Conservation (phyloP, 495 filamentous ascomycete genomes). For the Staphylotrichum tortipilum region DNA sequence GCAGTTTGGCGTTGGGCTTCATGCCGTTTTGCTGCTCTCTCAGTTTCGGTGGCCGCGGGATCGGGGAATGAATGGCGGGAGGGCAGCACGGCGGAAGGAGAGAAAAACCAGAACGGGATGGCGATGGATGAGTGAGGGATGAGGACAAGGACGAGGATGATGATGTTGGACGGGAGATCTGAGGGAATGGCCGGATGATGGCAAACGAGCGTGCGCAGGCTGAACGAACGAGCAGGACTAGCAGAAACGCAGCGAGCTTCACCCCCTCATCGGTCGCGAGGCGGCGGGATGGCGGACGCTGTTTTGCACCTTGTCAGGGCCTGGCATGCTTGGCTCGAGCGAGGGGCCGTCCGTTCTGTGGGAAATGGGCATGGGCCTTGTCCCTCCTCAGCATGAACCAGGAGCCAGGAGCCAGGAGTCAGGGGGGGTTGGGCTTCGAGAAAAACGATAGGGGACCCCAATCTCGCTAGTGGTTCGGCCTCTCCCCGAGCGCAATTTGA, state of each 20-base stretch:
- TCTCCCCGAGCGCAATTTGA: constrained; percentile 26
- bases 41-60: too few relatives aligned
- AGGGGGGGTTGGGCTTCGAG: constrained; percentile 27
- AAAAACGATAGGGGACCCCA: constrained; percentile 30
- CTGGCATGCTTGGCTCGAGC: constrained; percentile 10
- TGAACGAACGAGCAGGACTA: constrained; percentile 5
- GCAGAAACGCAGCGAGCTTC: constrained; percentile 2
- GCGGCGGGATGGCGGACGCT: constrained; percentile 1
- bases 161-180: too few relatives aligned
- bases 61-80: too few relatives aligned
- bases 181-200: too few relatives aligned
- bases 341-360: constrained; percentile 14
- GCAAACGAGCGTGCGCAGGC: constrained; percentile 1
- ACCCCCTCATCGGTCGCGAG: constrained; percentile 2
- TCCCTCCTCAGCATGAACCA: constrained; percentile 28
- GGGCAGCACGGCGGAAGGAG: too few relatives aligned
- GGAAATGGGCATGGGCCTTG: constrained; percentile 13
- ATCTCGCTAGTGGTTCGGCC: constrained; percentile 34
- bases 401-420: too few relatives aligned
- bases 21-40: too few relatives aligned
- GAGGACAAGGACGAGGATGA: not conserved
- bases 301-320: constrained; percentile 13
- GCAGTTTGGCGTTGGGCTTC: too few relatives aligned
- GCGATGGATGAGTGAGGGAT: too few relatives aligned
- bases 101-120: too few relatives aligned